Evolutionary conservation across 2,329 filamentous ascomycete species (phyloP).

Genomic region (Cladophialophora exuberans): DNA sequence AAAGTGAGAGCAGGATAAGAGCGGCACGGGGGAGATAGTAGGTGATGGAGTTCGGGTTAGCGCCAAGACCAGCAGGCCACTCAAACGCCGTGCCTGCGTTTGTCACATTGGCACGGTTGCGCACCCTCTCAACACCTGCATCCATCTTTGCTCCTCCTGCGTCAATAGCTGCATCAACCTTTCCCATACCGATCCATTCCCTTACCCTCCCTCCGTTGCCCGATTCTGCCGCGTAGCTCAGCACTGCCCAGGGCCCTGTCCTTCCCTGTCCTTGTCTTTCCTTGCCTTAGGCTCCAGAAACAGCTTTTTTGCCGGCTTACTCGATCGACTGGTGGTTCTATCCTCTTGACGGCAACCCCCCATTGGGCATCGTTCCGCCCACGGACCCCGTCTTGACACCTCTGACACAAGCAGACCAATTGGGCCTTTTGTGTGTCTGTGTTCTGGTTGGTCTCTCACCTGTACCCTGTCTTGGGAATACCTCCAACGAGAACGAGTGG

Average conservation of each 20-base stretch:
- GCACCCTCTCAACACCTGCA: slow-evolving; percentile 15
- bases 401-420: slow-evolving; percentile 16
- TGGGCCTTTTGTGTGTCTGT: slow-evolving; percentile 3
- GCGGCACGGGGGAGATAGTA: background rate
- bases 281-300: slow-evolving; percentile 5
- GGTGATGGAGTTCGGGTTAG: no score
- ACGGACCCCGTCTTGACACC: slow-evolving; percentile 15
- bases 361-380: slow-evolving; percentile 19
- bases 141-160: slow-evolving; percentile 9
- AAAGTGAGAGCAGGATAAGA: background rate
- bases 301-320: slow-evolving; percentile 18
- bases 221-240: slow-evolving; percentile 4
- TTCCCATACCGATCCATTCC: slow-evolving; percentile 12
- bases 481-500: slow-evolving; percentile 2
- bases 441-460: slow-evolving; percentile 22
- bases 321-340: slow-evolving; percentile 20
- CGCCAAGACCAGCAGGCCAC: slow-evolving; percentile 24
- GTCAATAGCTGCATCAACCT: slow-evolving; percentile 13
- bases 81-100: slow-evolving; percentile 20
- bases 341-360: slow-evolving; percentile 3
- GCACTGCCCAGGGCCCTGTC: no score
- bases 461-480: slow-evolving; percentile 2
- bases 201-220: slow-evolving; percentile 2
- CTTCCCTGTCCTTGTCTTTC: background rate
- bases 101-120: slow-evolving; percentile 21